Evolutionary conservation across 768 basidiomycete genomes (phyloP).

Genomic region (Suillus luteus): DNA sequence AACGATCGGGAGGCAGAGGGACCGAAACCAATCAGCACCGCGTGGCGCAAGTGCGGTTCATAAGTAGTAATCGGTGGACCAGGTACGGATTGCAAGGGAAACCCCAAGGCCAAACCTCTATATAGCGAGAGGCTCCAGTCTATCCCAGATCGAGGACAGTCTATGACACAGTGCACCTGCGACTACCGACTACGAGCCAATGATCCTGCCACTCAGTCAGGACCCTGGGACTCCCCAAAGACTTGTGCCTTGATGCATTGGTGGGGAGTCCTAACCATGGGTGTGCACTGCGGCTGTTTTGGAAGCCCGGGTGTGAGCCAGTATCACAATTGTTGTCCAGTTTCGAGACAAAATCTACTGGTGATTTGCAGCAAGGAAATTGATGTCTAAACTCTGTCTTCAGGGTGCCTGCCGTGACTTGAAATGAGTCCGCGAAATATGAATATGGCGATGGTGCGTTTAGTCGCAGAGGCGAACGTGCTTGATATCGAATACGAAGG

Average conservation of each 20-base stretch:
- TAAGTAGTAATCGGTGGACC: not conserved
- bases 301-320: not conserved
- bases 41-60: not conserved
- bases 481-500: not conserved
- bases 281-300: too few relatives aligned
- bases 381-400: not conserved
- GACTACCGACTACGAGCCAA: too few relatives aligned
- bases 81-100: too few relatives aligned
- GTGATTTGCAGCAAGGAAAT: not conserved
- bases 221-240: too few relatives aligned
- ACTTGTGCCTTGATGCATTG: too few relatives aligned
- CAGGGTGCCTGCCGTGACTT: not conserved
- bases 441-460: not conserved
- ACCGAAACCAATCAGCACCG: not conserved
- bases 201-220: too few relatives aligned
- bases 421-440: not conserved
- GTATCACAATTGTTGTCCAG: not conserved
- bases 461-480: not conserved
- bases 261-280: too few relatives aligned
- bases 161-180: too few relatives aligned
- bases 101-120: too few relatives aligned
- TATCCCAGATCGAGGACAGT: too few relatives aligned
- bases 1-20: not conserved
- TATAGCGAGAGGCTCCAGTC: too few relatives aligned
- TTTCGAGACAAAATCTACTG: not conserved